Conservation (phyloP, 441 rosid species). For the Populus trichocarpa region DNA sequence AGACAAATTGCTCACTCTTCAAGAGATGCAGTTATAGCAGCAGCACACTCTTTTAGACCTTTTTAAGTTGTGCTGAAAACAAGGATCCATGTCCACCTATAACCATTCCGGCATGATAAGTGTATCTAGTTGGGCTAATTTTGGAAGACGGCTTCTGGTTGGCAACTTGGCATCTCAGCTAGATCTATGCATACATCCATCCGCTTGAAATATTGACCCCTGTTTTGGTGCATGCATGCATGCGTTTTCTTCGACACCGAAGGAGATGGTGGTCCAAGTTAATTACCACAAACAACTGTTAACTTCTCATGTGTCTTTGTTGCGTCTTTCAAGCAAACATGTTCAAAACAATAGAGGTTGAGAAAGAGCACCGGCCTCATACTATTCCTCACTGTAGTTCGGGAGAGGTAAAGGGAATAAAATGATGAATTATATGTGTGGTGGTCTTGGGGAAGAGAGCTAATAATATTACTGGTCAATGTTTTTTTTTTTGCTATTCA, state of each 20-base stretch:
- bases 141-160: neutral
- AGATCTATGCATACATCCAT: neutral
- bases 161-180: neutral
- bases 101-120: neutral
- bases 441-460: no score
- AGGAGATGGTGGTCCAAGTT: neutral
- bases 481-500: no score
- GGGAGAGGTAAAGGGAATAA: no score
- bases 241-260: neutral
- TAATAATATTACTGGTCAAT: no score
- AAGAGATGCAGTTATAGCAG: neutral
- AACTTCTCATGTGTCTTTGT: no score
- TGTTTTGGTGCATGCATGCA: neutral
- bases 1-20: neutral
- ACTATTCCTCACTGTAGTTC: no score
- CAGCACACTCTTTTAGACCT: neutral
- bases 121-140: no score
- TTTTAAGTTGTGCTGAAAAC: neutral
- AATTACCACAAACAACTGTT: no score
- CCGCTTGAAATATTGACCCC: neutral
- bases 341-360: no score
- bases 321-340: no score
- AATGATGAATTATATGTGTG: no score
- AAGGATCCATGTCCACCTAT: neutral
- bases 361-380: no score